A percentile compares a stretch with the other conserved stretches of the same genome.
phyloP scores from a whole-genome alignment of 2,329 filamentous ascomycete genomes.

The Setomelanomma holmii region DNA sequence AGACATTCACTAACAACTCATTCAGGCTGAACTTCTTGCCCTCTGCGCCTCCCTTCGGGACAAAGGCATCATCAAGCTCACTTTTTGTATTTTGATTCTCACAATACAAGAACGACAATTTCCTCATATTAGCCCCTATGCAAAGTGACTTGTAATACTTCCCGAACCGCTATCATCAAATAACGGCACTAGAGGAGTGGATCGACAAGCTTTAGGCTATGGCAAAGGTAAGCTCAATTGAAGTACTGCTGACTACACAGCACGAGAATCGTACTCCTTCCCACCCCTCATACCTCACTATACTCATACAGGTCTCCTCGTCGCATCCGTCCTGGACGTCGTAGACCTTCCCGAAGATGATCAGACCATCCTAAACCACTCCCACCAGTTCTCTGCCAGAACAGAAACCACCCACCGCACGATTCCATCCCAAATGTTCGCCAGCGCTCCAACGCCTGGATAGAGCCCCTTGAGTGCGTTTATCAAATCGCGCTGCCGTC shows the following conservation, averaged over 20 bases:
- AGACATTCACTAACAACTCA: too few relatives aligned
- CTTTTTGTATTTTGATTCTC: neutral
- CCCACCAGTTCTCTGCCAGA: neutral
- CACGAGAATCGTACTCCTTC: neutral
- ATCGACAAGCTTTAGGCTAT: neutral
- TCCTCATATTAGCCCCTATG: neutral
- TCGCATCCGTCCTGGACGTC: neutral
- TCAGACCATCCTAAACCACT: neutral
- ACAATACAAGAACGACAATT: neutral
- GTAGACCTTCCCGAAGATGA: neutral
- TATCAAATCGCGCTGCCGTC: too few relatives aligned
- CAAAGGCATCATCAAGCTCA: neutral
- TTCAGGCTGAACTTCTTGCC: too few relatives aligned
- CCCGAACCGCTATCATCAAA: neutral
- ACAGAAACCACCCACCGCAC: neutral
- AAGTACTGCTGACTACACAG: neutral
- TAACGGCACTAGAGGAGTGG: neutral
- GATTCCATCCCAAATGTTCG: too few relatives aligned
- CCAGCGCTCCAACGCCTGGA: too few relatives aligned
- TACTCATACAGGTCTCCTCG: neutral
- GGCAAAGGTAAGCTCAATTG: neutral
- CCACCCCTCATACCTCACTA: neutral
- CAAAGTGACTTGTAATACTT: neutral
- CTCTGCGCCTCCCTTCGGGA: too few relatives aligned
- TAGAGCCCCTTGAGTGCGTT: too few relatives aligned